Evolutionary conservation across 169 alveolate species (phyloP).

Genomic region (Plasmodium blacklocki): DNA sequence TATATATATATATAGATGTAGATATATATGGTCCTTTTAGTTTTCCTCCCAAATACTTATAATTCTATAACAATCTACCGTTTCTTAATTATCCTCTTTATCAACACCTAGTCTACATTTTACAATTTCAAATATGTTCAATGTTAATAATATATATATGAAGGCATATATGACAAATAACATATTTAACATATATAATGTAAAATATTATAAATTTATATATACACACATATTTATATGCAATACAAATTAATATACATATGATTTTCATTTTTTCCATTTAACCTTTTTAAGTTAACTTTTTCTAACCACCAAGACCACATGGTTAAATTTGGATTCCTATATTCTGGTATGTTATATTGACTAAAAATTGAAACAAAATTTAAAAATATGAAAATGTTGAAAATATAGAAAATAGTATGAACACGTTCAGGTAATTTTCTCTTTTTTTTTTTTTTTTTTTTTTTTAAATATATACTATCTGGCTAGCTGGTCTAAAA

Average conservation of each 20-base stretch:
- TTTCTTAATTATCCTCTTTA: no score
- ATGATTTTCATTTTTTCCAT: background rate
- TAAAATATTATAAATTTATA: background rate
- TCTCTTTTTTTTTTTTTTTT: constrained; percentile 8
- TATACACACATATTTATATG: background rate
- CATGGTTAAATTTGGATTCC: constrained; percentile 71
- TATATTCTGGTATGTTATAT: constrained; percentile 55
- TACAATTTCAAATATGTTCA: no score
- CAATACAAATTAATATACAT: constrained; percentile 2
- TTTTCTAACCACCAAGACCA: constrained; percentile 76
- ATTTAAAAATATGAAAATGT: background rate
- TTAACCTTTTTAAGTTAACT: constrained; percentile 57
- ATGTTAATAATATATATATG: no score
- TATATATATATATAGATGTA: background rate
- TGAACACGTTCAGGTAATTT: constrained; percentile 35
- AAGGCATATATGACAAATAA: no score
- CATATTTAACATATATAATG: no score
- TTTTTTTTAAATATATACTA: constrained; percentile 42
- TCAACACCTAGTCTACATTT: no score
- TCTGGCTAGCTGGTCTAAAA: constrained; percentile 70
- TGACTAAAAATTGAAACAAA: constrained; percentile 28
- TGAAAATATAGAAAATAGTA: constrained; percentile 1
- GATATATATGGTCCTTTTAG: background rate
- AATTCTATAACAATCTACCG: no score
- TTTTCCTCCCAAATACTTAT: background rate